phyloP scores from a whole-genome alignment of 1,139 yeast species.

The Eremothecium gossypii region DNA sequence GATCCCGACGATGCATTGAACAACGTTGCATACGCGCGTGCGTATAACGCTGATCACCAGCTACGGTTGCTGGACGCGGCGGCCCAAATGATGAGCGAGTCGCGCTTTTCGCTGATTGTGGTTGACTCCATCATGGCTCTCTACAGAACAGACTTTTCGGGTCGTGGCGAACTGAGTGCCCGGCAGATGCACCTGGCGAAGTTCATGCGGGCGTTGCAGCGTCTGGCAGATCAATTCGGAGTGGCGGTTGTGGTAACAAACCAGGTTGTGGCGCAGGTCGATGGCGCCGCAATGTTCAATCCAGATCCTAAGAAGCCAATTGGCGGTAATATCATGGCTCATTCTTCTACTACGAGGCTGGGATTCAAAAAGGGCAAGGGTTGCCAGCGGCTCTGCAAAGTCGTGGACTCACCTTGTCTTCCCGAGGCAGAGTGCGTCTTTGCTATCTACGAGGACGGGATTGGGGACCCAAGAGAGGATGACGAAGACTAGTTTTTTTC shows the following conservation, averaged over 20 bases:
- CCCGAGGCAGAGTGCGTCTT: constrained; percentile 94
- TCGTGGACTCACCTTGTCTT: constrained; percentile 84
- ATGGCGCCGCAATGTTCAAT: constrained; percentile 78
- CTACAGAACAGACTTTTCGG: constrained; percentile 89
- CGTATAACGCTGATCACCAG: constrained; percentile 96
- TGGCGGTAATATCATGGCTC: constrained; percentile 98
- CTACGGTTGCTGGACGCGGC: constrained; percentile 79
- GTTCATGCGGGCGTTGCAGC: constrained; percentile 81
- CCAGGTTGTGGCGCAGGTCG: constrained; percentile 98
- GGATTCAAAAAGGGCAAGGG: constrained; percentile 86
- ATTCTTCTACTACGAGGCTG: constrained; percentile 87
- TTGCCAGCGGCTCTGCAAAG: constrained; percentile 86
- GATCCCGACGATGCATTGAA: constrained; percentile 93
- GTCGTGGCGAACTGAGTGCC: constrained; percentile 93
- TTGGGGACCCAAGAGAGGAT: constrained; percentile 87
- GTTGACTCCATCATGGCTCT: constrained; percentile 96
- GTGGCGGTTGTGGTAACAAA: constrained; percentile 97
- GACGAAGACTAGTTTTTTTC: constrained; percentile 34
- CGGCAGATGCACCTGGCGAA: constrained; percentile 92
- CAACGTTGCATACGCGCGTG: constrained; percentile 95
- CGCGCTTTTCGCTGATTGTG: constrained; percentile 70
- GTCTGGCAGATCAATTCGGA: constrained; percentile 96
- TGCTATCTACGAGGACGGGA: constrained; percentile 94
- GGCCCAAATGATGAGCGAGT: constrained; percentile 93
- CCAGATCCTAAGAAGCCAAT: constrained; percentile 99